These are phyloP conservation scores for Penicillium riverlandense DNA, from an alignment of 495 filamentous ascomycete species.

Conservation along the genomic window DNA sequence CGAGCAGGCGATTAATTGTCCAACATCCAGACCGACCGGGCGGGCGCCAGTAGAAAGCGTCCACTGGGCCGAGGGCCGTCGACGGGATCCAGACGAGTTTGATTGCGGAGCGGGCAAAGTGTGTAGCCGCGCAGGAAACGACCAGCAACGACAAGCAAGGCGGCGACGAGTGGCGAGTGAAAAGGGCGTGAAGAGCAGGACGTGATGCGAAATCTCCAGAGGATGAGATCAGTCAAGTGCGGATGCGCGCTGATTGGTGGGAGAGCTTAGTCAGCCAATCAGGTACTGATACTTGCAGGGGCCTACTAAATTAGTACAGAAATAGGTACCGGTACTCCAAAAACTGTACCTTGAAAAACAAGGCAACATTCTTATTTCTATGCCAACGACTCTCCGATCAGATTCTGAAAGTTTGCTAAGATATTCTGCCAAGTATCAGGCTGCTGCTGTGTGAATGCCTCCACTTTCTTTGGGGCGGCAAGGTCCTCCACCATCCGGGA, in stretches of 20 bases:
- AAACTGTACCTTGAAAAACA: too few species aligned
- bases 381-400: conserved; percentile 35
- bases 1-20: conserved; percentile 5
- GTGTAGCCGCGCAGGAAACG: too few species aligned
- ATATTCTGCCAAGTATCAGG: conserved; percentile 38
- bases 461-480: conserved; percentile 42
- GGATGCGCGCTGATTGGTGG: conserved; percentile 6
- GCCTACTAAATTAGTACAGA: neutral
- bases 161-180: too few species aligned
- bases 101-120: neutral
- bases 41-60: conserved; percentile 1
- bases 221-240: conserved; percentile 6
- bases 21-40: conserved; percentile 3
- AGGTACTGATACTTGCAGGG: neutral
- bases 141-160: too few species aligned
- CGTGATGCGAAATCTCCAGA: neutral
- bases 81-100: neutral
- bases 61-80: conserved; percentile 1
- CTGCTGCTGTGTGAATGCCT: conserved; percentile 36
- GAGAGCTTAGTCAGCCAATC: conserved; percentile 13
- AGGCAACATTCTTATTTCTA: neutral
- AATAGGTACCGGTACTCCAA: neutral
- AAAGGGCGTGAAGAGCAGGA: too few species aligned
- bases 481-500: conserved; percentile 62
- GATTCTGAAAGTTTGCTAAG: conserved; percentile 35